These are phyloP conservation scores for Flaveria linearis DNA, from an alignment of 129 eudicot genomes.

Conservation along the genomic window DNA sequence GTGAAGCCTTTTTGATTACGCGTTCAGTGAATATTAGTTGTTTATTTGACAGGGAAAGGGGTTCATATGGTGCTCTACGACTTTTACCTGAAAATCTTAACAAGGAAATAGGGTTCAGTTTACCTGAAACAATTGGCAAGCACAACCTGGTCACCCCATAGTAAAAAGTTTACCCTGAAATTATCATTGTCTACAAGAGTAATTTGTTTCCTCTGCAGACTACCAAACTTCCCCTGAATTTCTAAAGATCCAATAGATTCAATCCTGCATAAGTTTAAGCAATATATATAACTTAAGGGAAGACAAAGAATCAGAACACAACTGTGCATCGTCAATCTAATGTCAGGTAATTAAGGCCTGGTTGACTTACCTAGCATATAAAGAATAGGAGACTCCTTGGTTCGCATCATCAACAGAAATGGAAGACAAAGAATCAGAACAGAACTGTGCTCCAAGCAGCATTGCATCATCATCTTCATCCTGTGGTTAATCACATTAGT, in stretches of 20 bases:
- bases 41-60: constrained; percentile 4
- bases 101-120: constrained; percentile 11
- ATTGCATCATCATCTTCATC: constrained; percentile 98
- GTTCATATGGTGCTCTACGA: not conserved
- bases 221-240: constrained; percentile 58
- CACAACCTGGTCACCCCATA: constrained; percentile 93
- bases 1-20: constrained; percentile 1
- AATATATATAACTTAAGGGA: constrained; percentile 35
- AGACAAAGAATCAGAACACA: constrained; percentile 85
- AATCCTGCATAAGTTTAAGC: constrained; percentile 49
- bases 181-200: constrained; percentile 80
- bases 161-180: constrained; percentile 51
- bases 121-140: constrained; percentile 86
- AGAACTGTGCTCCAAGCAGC: constrained; percentile 87
- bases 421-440: constrained; percentile 81
- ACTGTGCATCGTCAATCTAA: constrained; percentile 52
- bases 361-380: constrained; percentile 72
- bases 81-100: not conserved
- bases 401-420: constrained; percentile 65
- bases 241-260: constrained; percentile 79
- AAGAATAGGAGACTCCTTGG: constrained; percentile 72
- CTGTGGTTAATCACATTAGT: constrained; percentile 42
- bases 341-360: constrained; percentile 4
- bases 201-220: constrained; percentile 71
- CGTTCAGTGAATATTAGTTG: constrained; percentile 13